Base-by-base conservation (phyloP, 306 rosid genomes). In the Hylodesmum podocarpum region DNA sequence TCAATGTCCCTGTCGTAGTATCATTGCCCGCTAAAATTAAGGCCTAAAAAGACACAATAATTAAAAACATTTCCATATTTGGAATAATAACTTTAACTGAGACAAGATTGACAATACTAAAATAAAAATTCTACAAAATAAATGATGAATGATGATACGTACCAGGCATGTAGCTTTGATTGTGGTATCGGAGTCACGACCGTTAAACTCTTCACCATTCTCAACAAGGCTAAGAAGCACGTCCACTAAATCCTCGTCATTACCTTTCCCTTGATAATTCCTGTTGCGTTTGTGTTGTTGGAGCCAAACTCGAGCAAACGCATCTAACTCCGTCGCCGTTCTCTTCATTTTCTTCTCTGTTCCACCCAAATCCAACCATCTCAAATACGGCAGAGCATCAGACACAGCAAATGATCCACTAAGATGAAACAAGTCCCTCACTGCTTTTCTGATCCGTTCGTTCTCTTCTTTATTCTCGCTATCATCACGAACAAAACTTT, bases 331-430 rank as follows among this genome's bases (percentile, higher is more conserved):
- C 15, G 57, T 82, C 0, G 80, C 80, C 0, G 61, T 71, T 28
- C 68, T 76, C 64, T 79, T 79, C 87, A 84, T 84, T 4, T 57
- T 41, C 63, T 80, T 76, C 65, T 80, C 79, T 37, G 13, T 6
- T 0, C 89, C 89, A 1, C 62, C 89, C 70, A 85, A 51, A 67
- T 82, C 89, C 67, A 85, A 46, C 86, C 89, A 85, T 76, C 89
- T 70, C 47, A 85, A 29, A 65, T 10, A 85, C 4, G 89, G 86
- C 40, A 79, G 0, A 1, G 78, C 73, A 18, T 82, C 88, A 0
- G 70, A 75, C 0, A 81, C 14, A 55, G 6, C 25, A 14, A 78
- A 81, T 0, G 73, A 40, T 1, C 86, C 80, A 0, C 21, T 24
- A 0, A 85, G 72, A 9, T 81, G 13, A 0, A 79, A 37, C 0